Evolutionary conservation across 345 rosid species (phyloP).

Genomic region (Eucalyptus leucophloia): DNA sequence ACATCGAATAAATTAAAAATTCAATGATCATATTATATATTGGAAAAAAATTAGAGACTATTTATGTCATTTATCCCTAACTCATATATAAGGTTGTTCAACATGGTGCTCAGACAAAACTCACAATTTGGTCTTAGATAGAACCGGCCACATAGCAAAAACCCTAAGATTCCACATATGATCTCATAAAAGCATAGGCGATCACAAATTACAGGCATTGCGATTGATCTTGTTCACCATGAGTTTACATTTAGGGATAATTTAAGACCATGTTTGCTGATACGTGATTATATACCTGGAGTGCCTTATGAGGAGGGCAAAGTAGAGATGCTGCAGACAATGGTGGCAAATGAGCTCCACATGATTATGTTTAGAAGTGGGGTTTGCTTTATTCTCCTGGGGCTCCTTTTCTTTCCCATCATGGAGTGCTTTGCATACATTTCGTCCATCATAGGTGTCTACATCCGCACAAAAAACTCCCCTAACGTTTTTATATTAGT

Average conservation of each 20-base stretch:
- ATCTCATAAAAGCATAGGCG: not conserved
- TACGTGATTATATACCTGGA: not conserved
- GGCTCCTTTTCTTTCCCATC: not conserved
- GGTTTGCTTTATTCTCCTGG: not conserved
- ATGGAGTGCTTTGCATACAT: not conserved
- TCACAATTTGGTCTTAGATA: not conserved
- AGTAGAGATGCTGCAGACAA: not conserved
- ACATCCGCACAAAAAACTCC: not conserved
- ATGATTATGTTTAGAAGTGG: not conserved
- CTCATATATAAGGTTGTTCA: not conserved
- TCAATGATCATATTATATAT: fast-evolving
- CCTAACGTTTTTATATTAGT: not conserved
- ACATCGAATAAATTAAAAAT: fast-evolving
- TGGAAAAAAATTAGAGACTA: fast-evolving
- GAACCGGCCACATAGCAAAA: not conserved
- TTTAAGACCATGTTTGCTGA: not conserved
- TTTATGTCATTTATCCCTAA: too few species aligned
- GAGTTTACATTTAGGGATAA: not conserved
- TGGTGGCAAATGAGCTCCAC: not conserved
- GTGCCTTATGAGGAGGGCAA: not conserved
- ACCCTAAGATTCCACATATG: not conserved
- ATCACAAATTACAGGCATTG: not conserved
- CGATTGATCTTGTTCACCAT: not conserved
- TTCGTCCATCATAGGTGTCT: not conserved
- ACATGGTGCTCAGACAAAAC: fast-evolving